Evolutionary conservation across 2,329 filamentous ascomycete species (phyloP), one percentile per base, ranked within the genome.

Genomic region (Alternaria brassicae): DNA sequence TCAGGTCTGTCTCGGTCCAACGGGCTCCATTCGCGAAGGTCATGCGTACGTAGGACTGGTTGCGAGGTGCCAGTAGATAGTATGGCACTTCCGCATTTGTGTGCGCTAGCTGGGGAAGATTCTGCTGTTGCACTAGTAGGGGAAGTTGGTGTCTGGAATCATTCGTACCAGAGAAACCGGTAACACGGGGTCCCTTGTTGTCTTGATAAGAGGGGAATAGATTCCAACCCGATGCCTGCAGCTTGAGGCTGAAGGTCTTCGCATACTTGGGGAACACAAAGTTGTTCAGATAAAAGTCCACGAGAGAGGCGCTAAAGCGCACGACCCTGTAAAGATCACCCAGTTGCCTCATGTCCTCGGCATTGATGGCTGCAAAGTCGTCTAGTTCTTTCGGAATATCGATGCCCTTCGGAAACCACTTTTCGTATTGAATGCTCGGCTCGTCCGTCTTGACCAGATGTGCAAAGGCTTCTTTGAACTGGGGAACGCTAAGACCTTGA

Each of bases 91-190:
- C 83, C 0, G 88, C 88, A 56, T 88, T 90, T 0, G 88, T 90
- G 45, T 89, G 85, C 0, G 75, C 67, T 0, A 90, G 79, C 0
- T 79, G 73, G 0, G 80, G 76, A 0, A 92, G 79, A 58, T 92
- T 88, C 0, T 85, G 75, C 51, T 91, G 88, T 19, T 78, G 72
- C 19, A 91, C 86, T 0, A 81, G 86, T n/a, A 87, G 72, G 0
- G 89, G 89, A 0, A 91, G 74, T 32, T 89, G 79, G 0, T 75
- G 77, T 36, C 83, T 80, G 19, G 85, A 87, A 68, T 92, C 89
- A 42, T 90, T 91, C 0, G 90, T 92, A 0, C 89, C 89, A 7
- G 86, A 89, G 70, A 93, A 92, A 0, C 89, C 89, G 0, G 88
- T 91, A 0, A 88, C 89, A 1, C 82, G 60, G 2, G 76, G 68